Base-by-base conservation (phyloP, 768 basidiomycete genomes). In the Xerocomus spinulosus region DNA sequence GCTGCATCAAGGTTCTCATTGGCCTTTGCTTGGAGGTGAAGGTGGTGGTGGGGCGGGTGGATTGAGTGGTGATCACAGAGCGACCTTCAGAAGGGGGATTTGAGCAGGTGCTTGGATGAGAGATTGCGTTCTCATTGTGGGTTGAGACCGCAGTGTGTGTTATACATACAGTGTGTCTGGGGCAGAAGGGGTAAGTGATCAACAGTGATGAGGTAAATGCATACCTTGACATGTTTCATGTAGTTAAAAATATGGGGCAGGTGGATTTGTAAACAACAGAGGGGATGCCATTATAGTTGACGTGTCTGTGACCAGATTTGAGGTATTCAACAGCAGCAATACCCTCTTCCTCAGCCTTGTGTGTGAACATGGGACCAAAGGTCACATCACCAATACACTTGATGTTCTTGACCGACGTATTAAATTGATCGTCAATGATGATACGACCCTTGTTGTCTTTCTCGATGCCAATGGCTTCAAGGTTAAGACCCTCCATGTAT, bases 311-410 rank as follows among this genome's bases (percentile, higher is more conserved):
- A 0, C 93, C 93, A 26, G 76, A 69, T 68, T 92, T 87, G 71
- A 99, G 72, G 75, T 85, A 89, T 70, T 99, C 96, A 28, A 82
- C 88, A n/a, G 91, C 95, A 28, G 95, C 96, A 60, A 98, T 93
- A 66, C 92, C 92, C 66, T 95, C 93, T 70, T 96, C 93, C 69
- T 96, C 93, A 26, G 93, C 93, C 71, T 96, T 97, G 82, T 96
- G 93, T 3, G 96, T 96, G 37, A 99, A 76, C 96, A 98, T 99
- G 28, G 94, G 94, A 15, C 95, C 95, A 62, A 99, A 97, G 8
- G 96, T 99, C 50, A 91, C 95, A 62, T 98, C 95, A 56, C 96
- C 96, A 55, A 99, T 97, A 68, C 92, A 96, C 68, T 87, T 92
- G 75, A 99, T 81, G 70, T 87, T 81, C 70, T 85, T 81, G 51